Evolutionary conservation across 2,329 filamentous ascomycete genomes (phyloP).

Genomic region (Aspergillus sp.): DNA sequence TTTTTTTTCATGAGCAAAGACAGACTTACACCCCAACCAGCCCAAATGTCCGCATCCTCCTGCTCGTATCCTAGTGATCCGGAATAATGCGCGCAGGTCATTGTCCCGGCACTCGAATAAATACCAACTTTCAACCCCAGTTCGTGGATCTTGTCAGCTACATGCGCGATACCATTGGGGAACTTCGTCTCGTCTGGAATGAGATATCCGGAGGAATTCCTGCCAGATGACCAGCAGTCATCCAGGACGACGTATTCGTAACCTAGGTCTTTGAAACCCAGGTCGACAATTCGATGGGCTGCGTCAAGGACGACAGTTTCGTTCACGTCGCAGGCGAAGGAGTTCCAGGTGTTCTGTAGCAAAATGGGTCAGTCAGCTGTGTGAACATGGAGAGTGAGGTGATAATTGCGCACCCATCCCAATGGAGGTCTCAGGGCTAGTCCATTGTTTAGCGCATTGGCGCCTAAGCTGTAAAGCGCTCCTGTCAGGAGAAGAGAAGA

Average conservation of each 20-base stretch:
- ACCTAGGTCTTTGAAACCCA: slow-evolving; percentile 38
- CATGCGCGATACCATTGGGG: slow-evolving; percentile 41
- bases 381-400: not conserved
- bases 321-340: slow-evolving; percentile 38
- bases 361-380: too few species aligned
- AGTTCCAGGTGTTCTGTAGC: slow-evolving; percentile 30
- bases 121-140: slow-evolving; percentile 47
- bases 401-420: slow-evolving; percentile 28
- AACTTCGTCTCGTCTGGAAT: slow-evolving; percentile 37
- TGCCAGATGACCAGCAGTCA: slow-evolving; percentile 45
- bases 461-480: slow-evolving; percentile 5
- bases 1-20: slow-evolving; percentile 3
- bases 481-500: slow-evolving; percentile 6
- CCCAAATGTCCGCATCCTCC: slow-evolving; percentile 46
- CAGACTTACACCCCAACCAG: slow-evolving; percentile 41
- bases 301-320: slow-evolving; percentile 39
- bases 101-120: slow-evolving; percentile 37
- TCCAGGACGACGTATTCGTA: slow-evolving; percentile 45
- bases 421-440: slow-evolving; percentile 36
- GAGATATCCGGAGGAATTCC: slow-evolving; percentile 38
- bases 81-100: slow-evolving; percentile 27
- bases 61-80: slow-evolving; percentile 45
- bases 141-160: slow-evolving; percentile 42
- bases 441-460: slow-evolving; percentile 31
- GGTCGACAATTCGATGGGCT: slow-evolving; percentile 34